Conservation (phyloP, 2,329 filamentous ascomycete species). For the Colletotrichum costaricense region DNA sequence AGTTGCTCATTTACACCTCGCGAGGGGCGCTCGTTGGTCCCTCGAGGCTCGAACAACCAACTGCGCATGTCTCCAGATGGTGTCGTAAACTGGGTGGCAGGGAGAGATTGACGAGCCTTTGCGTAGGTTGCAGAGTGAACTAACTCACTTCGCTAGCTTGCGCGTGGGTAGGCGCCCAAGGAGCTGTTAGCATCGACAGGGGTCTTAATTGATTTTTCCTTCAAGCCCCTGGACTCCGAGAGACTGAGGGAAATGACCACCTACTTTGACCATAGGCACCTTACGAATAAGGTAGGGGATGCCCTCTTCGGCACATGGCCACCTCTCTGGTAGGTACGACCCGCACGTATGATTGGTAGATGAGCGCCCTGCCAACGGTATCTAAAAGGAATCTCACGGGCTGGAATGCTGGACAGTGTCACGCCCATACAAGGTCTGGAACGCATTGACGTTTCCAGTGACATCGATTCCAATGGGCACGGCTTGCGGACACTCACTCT, state of each 20-base stretch:
- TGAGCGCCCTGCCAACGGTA: not conserved
- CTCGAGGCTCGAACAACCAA: not conserved
- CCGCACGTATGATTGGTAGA: not conserved
- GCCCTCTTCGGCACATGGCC: slow-evolving; percentile 3
- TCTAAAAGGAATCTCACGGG: not conserved
- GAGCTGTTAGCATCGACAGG: not conserved
- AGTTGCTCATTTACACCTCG: not conserved
- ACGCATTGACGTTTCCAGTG: not conserved
- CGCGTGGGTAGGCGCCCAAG: not conserved
- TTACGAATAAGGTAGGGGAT: not conserved
- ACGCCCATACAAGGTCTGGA: not conserved
- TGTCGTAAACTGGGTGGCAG: not conserved
- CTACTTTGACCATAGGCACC: not conserved
- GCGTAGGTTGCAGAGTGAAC: no score
- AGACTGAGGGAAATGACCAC: not conserved
- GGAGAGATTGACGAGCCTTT: not conserved
- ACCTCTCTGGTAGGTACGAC: no score
- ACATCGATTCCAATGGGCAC: not conserved
- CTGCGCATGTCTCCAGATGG: not conserved
- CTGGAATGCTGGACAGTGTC: not conserved
- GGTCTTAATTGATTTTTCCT: slow-evolving; percentile 15
- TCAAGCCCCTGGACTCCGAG: not conserved
- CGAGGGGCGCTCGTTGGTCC: no score
- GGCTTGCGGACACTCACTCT: not conserved
- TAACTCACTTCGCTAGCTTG: no score